phyloP scores from a whole-genome alignment of 1,139 yeast genomes.

The Meyerozyma smithsonii region DNA sequence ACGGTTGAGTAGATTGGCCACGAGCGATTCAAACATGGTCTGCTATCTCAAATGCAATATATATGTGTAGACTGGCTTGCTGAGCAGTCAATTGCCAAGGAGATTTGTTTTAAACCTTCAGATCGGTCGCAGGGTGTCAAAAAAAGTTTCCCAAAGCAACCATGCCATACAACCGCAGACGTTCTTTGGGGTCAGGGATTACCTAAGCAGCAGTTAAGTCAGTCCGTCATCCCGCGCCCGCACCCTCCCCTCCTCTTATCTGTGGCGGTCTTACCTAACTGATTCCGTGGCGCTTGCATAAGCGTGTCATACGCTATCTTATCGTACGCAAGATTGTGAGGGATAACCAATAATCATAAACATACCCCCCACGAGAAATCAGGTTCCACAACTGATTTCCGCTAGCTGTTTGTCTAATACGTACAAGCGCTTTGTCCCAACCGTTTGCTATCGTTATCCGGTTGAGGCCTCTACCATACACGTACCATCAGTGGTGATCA shows the following conservation, averaged over 20 bases:
- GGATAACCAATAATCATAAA: not conserved
- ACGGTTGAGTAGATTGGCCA: slow-evolving; percentile 50
- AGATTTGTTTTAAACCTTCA: too few species aligned
- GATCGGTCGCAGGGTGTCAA: too few species aligned
- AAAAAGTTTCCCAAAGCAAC: too few species aligned
- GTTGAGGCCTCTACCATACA: not conserved
- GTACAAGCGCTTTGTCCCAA: too few species aligned
- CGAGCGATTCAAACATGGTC: slow-evolving; percentile 52
- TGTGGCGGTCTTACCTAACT: slow-evolving; percentile 1
- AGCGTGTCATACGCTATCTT: slow-evolving; percentile 3
- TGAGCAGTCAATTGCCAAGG: too few species aligned
- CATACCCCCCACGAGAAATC: not conserved
- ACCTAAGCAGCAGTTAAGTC: not conserved
- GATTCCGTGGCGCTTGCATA: not conserved
- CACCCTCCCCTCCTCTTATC: not conserved
- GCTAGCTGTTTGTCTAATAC: too few species aligned
- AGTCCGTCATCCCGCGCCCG: not conserved
- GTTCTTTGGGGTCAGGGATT: not conserved
- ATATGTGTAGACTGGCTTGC: too few species aligned
- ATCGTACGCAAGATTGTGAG: not conserved
- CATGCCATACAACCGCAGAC: not conserved
- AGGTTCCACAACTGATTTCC: not conserved
- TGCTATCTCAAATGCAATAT: not conserved
- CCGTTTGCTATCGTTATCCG: not conserved
- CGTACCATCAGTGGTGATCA: not conserved